Conservation (phyloP, 306 rosid species). For the Psophocarpus tetragonolobus region DNA sequence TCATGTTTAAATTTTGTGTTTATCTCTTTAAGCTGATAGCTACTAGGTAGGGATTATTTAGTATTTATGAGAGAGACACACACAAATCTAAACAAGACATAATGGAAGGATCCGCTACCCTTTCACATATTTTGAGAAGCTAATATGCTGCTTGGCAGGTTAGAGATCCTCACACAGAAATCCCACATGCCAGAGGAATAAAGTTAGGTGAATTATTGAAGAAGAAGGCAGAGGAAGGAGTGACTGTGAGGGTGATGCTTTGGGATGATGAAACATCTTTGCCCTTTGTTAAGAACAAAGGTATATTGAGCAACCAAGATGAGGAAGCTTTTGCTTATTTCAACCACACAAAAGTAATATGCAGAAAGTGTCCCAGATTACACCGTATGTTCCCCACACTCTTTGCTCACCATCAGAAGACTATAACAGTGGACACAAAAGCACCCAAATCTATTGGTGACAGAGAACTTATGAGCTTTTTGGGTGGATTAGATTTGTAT, state of each 20-base stretch:
- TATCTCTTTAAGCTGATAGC: not conserved
- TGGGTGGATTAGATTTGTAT: slow-evolving; percentile 86
- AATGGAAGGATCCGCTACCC: not conserved
- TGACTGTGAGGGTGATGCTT: slow-evolving; percentile 78
- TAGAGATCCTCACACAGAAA: slow-evolving; percentile 72
- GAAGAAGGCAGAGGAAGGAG: slow-evolving; percentile 90
- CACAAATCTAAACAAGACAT: not conserved
- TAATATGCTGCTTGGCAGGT: slow-evolving; percentile 52
- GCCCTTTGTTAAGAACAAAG: slow-evolving; percentile 67
- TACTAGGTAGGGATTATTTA: not conserved
- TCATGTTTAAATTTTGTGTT: not conserved
- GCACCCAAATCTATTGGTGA: slow-evolving; percentile 37
- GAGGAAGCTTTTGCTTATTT: slow-evolving; percentile 78
- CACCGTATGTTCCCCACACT: slow-evolving; percentile 69
- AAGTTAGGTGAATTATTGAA: slow-evolving; percentile 76
- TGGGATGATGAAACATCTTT: slow-evolving; percentile 95
- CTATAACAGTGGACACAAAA: slow-evolving; percentile 59
- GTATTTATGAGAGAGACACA: not conserved
- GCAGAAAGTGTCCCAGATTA: slow-evolving; percentile 70
- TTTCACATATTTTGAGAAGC: not conserved
- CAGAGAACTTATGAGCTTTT: slow-evolving; percentile 75
- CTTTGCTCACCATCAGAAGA: slow-evolving; percentile 91
- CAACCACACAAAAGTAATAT: slow-evolving; percentile 67
- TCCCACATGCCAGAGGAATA: slow-evolving; percentile 77
- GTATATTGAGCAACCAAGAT: slow-evolving; percentile 70